Conservation (phyloP, 805 yeast genomes). For the Candida broadrunensis region DNA sequence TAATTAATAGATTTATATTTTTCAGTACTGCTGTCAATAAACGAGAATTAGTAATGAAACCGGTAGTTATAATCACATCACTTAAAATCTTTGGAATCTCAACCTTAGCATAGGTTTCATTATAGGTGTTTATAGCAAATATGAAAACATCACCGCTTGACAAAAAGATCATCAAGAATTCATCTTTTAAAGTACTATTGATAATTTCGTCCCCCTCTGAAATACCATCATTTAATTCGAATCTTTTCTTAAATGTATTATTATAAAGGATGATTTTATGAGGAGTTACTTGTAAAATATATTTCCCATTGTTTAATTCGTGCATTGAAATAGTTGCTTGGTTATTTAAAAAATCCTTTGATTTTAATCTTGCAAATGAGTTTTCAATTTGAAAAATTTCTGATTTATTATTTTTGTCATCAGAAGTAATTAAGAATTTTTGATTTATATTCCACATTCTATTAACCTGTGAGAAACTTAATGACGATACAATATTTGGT, state of each 20-base stretch:
- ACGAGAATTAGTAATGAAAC: slow-evolving; percentile 54
- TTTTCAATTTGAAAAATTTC: slow-evolving; percentile 65
- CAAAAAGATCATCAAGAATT: slow-evolving; percentile 59
- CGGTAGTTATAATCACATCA: slow-evolving; percentile 63
- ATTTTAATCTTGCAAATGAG: slow-evolving; percentile 57
- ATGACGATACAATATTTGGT: slow-evolving; percentile 64
- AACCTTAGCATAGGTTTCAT: slow-evolving; percentile 29
- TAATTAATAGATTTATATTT: slow-evolving; percentile 22
- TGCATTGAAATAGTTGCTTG: slow-evolving; percentile 67
- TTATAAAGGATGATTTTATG: slow-evolving; percentile 60
- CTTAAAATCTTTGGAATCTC: slow-evolving; percentile 38
- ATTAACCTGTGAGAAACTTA: slow-evolving; percentile 68
- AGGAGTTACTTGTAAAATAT: slow-evolving; percentile 73
- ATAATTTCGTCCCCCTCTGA: slow-evolving; percentile 53
- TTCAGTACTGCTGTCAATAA: slow-evolving; percentile 29
- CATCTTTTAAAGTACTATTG: slow-evolving; percentile 61
- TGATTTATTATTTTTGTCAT: slow-evolving; percentile 57
- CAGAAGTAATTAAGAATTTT: slow-evolving; percentile 69
- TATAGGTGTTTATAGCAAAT: slow-evolving; percentile 39
- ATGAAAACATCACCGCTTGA: slow-evolving; percentile 70
- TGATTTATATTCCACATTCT: slow-evolving; percentile 72
- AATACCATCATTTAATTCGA: slow-evolving; percentile 26
- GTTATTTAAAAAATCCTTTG: slow-evolving; percentile 61
- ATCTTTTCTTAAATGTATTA: slow-evolving; percentile 52
- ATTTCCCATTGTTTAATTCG: slow-evolving; percentile 51